Base-by-base conservation (phyloP, 2,329 filamentous ascomycete genomes). In the Furcasterigmium sp. region DNA sequence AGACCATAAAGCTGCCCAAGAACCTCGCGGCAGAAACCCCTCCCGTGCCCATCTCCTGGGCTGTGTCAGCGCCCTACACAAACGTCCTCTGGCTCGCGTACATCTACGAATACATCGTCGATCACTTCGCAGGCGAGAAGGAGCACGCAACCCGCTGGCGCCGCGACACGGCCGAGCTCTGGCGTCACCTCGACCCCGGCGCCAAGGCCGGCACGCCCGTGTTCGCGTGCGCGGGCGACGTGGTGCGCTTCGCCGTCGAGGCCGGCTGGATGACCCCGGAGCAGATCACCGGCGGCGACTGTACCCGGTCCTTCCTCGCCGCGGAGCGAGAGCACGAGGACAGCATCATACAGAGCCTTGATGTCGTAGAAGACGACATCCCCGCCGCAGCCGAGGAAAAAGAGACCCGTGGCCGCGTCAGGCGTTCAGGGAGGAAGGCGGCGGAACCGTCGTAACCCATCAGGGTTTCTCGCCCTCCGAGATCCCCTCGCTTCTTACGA, bases 71-170 rank as follows among this genome's bases (percentile, higher is more conserved):
- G 21, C 78, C 80, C 1, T 84, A 83, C 56, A 82, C 76, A 5
- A 84, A 84, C 48, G 77, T 83, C 2, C 62, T 84, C 15, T 84
- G 80, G 80, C 67, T 84, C 34, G 75, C 77, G 3, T 84, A 82
- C 48, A 62, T 82, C 5, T 81, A 81, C 52, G 62, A 68, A 28
- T 81, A 80, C 56, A 58, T 81, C 44, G 52, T 64, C 3, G 51
- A 48, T 7, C 64, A 72, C 46, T 81, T 77, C 49, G 48, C 52
- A 10, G 76, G 76, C 5, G 62, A 67, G 8, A 69, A 65, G 50
- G 65, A 62, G 45, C 68, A 73, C 17, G 54, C 80, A 11, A 55
- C 53, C 4, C 47, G 50, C 3, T 82, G 82, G 53, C 66, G 63
- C 45, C 61, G 60, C 14, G 58, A 64, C 34, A 80, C 76, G 2